A percentile compares a stretch with the other conserved stretches of the same genome.
These are phyloP conservation scores for Cutaneotrichosporon sp. DNA, from an alignment of 1,284 basidiomycete species.

Conservation along the genomic window DNA sequence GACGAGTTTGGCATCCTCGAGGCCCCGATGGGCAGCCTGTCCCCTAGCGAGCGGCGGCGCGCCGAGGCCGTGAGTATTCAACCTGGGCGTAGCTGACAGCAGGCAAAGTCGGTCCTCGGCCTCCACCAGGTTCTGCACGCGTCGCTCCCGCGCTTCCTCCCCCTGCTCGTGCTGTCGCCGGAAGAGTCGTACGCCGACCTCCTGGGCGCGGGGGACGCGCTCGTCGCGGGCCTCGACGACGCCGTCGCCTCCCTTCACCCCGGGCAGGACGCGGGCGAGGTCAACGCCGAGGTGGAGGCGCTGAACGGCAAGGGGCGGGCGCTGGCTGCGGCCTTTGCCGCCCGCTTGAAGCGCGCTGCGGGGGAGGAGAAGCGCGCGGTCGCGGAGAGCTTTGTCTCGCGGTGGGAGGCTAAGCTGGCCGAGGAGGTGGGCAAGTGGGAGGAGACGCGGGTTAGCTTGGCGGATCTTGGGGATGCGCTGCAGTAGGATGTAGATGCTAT, in stretches of 20 bases:
- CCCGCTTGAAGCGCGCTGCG: conserved; percentile 8
- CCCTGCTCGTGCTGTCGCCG: conserved; percentile 21
- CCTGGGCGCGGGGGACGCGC: conserved; percentile 15
- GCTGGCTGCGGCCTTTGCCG: conserved; percentile 16
- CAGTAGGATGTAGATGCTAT: conserved; percentile 15
- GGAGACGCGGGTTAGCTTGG: conserved; percentile 26
- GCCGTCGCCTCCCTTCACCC: conserved; percentile 42
- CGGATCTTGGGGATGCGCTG: conserved; percentile 22
- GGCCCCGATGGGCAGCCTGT: conserved; percentile 31
- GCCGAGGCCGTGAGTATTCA: conserved; percentile 38
- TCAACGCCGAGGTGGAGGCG: conserved; percentile 27
- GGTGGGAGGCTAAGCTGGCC: conserved; percentile 35
- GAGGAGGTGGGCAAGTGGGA: conserved; percentile 35
- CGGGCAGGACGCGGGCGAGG: conserved; percentile 39
- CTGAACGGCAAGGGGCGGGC: conserved; percentile 22
- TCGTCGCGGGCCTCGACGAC: conserved; percentile 39
- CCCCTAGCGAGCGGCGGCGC: conserved; percentile 29
- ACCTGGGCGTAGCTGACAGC: conserved; percentile 4
- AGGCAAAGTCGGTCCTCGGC: conserved; percentile 44
- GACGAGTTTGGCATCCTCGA: conserved; percentile 44
- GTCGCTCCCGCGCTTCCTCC: conserved; percentile 37
- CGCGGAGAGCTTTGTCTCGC: conserved; percentile 23
- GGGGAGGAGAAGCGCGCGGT: conserved; percentile 14
- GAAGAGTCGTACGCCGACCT: conserved; percentile 22
- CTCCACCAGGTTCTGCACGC: conserved; percentile 46